Evolutionary conservation across 495 filamentous ascomycete genomes (phyloP), one percentile per base, ranked within the genome.

Genomic region (Aspergillus mulundensis): DNA sequence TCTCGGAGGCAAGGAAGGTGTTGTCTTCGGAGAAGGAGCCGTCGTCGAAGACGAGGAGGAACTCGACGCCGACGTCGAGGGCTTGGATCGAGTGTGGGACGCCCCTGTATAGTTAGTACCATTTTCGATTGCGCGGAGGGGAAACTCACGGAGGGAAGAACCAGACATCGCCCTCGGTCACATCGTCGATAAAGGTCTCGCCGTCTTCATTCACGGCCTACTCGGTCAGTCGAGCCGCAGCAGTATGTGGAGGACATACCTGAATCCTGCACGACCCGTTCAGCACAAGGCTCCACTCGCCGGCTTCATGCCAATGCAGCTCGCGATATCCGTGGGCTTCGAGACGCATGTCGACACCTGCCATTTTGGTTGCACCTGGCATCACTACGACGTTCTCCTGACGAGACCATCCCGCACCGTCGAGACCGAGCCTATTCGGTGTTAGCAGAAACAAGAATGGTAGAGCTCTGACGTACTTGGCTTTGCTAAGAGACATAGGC

Each of bases 311-410:
- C 87, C 86, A 89, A 63, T 90, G 87, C 19, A 90, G 71, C 58
- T 90, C 87, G 2, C 87, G 79, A 58, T 88, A 88, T 0, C 77
- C 84, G 38, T 79, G 71, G 3, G 84, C 79, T 43, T 81, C 81
- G 4, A 91, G 80, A 24, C 86, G 79, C 88, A 91, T 91, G 60
- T 91, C 82, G 1, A 91, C 88, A 47, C 88, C 88, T 1, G 88
- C 86, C 82, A 91, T 87, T 49, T 76, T 77, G 8, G 70, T 84
- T 14, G 86, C 84, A 28, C 71, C 75, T 0, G 88, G 87, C 58
- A 90, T 75, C 16, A 87, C 79, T 10, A 75, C 69, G 2, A 72
- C 66, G 53, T 88, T 87, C 66, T 89, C 78, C 63, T 90, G 84
- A 7, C 87, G 72, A 19, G 87, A 84, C 84, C 84, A 91, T 1